Evolutionary conservation across 2,329 filamentous ascomycete genomes (phyloP).

Genomic region (Drechmeria coniospora): DNA sequence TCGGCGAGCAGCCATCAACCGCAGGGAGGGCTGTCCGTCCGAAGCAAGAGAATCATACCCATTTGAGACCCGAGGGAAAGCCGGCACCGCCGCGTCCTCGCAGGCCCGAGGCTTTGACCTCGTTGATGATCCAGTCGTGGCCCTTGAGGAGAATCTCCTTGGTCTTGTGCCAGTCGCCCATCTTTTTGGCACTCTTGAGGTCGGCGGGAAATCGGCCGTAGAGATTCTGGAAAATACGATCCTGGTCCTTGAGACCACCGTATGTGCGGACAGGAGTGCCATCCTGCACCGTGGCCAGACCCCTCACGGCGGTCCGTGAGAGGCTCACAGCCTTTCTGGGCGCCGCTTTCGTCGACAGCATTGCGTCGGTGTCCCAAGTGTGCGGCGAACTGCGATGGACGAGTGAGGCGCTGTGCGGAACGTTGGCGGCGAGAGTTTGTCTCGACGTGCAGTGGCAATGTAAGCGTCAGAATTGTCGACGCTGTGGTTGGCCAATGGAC

Average conservation of each 20-base stretch:
- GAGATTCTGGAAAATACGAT: constrained; percentile 97
- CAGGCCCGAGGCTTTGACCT: constrained; percentile 92
- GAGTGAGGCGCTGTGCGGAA: constrained; percentile 17
- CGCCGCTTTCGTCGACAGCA: constrained; percentile 30
- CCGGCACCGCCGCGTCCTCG: constrained; percentile 93
- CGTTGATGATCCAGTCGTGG: constrained; percentile 96
- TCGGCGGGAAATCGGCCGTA: constrained; percentile 88
- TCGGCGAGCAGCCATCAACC: not conserved
- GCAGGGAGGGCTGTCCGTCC: not conserved
- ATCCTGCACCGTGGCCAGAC: constrained; percentile 71
- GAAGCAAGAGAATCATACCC: constrained; percentile 45
- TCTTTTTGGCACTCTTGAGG: constrained; percentile 88
- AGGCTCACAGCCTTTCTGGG: constrained; percentile 21
- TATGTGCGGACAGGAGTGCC: constrained; percentile 54
- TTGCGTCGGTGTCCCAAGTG: constrained; percentile 16
- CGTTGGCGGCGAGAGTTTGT: constrained; percentile 17
- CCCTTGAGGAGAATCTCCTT: constrained; percentile 97
- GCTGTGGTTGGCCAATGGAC: constrained; percentile 27
- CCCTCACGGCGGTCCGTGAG: constrained; percentile 38
- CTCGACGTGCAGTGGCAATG: constrained; percentile 7
- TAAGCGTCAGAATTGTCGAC: constrained; percentile 21
- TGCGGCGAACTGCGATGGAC: too few relatives aligned
- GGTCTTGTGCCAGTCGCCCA: constrained; percentile 98
- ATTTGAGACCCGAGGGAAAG: constrained; percentile 97
- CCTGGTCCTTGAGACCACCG: constrained; percentile 85